Evolutionary conservation across 2,329 filamentous ascomycete species (phyloP).

Genomic region (Rutstroemia sp.): DNA sequence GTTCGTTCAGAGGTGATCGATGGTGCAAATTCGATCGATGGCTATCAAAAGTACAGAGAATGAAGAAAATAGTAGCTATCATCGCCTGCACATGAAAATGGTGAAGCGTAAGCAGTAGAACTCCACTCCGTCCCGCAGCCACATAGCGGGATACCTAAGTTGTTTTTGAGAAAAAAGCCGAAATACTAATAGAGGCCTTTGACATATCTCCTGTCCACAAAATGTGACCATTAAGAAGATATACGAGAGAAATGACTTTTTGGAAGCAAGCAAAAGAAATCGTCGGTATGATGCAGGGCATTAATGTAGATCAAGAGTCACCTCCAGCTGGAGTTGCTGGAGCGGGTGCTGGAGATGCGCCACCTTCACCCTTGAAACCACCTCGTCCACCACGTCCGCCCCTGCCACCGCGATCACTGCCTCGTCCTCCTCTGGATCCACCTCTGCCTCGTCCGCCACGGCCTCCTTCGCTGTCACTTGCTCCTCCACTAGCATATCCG

Average conservation of each 20-base stretch:
- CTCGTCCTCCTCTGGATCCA: slow-evolving; percentile 45
- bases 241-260: slow-evolving; percentile 28
- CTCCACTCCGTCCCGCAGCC: slow-evolving; percentile 28
- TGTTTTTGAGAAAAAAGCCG: slow-evolving; percentile 17
- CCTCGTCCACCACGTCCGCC: slow-evolving; percentile 50
- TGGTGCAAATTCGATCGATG: slow-evolving; percentile 21
- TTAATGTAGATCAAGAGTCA: slow-evolving; percentile 18
- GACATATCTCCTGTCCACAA: slow-evolving; percentile 24
- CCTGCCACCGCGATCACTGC: slow-evolving; percentile 48
- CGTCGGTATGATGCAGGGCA: not conserved
- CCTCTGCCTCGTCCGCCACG: slow-evolving; percentile 46
- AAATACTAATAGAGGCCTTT: slow-evolving; percentile 19
- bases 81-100: slow-evolving; percentile 22
- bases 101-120: slow-evolving; percentile 30
- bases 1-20: slow-evolving; percentile 22
- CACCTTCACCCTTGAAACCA: slow-evolving; percentile 47
- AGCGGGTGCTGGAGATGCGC: slow-evolving; percentile 39
- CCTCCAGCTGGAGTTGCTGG: slow-evolving; percentile 39
- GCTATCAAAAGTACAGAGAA: slow-evolving; percentile 29
- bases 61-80: slow-evolving; percentile 27
- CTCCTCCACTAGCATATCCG: slow-evolving; percentile 81
- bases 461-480: slow-evolving; percentile 62
- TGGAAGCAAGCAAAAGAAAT: slow-evolving; percentile 21
- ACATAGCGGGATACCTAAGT: slow-evolving; percentile 18
- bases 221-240: slow-evolving; percentile 28